Evolutionary conservation across 2,329 filamentous ascomycete species (phyloP).

Genomic region (Graphilbum sp.): DNA sequence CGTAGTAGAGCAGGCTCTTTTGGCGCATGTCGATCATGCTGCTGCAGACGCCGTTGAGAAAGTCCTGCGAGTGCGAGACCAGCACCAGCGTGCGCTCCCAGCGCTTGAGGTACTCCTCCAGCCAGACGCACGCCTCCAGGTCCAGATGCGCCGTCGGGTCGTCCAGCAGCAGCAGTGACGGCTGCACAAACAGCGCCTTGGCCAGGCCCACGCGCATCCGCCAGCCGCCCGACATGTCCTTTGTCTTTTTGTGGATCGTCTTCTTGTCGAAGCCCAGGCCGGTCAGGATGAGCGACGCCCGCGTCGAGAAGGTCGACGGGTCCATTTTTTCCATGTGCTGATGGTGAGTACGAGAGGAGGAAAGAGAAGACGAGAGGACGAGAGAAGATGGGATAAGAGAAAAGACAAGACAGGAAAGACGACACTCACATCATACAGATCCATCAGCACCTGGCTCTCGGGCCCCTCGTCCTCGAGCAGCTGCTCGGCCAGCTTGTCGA

Average conservation of each 20-base stretch:
- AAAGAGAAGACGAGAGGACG: background rate
- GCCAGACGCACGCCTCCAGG: constrained; percentile 97
- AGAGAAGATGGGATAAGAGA: background rate
- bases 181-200: constrained; percentile 97
- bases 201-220: constrained; percentile 97
- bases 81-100: constrained; percentile 95
- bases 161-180: constrained; percentile 85
- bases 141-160: constrained; percentile 99
- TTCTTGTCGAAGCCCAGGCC: constrained; percentile 98
- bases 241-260: constrained; percentile 98
- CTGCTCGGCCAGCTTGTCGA: constrained; percentile 79
- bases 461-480: constrained; percentile 85
- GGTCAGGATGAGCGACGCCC: constrained; percentile 89
- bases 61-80: constrained; percentile 96
- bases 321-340: constrained; percentile 99
- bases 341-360: background rate
- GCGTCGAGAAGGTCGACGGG: constrained; percentile 88
- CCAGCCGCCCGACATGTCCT: constrained; percentile 99
- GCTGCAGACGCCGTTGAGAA: constrained; percentile 95
- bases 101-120: constrained; percentile 99
- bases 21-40: constrained; percentile 98
- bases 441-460: constrained; percentile 76
- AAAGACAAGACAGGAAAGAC: constrained; percentile 26
- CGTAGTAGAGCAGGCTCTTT: constrained; percentile 86
- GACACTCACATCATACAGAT: constrained; percentile 69